phyloP scores from a whole-genome alignment of 2,329 filamentous ascomycete species.

The Leptographium flavum region DNA sequence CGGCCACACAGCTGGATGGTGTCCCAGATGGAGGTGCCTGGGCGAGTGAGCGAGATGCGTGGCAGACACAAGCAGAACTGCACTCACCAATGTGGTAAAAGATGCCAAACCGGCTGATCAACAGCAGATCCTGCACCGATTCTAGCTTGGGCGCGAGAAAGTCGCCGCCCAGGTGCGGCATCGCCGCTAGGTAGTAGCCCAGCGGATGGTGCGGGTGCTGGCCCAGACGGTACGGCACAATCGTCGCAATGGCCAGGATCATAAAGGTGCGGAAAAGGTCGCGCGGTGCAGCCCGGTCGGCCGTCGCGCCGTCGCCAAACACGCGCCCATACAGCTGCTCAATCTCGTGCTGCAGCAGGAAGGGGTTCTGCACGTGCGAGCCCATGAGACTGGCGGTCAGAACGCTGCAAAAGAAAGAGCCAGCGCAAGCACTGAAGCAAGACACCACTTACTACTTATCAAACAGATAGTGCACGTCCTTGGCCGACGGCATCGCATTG shows the following conservation, averaged over 20 bases:
- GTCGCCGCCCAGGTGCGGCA: slow-evolving; percentile 16
- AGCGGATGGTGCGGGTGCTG: slow-evolving; percentile 21
- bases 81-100: slow-evolving; percentile 24
- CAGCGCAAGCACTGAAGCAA: too few species aligned
- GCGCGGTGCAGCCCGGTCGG: not conserved
- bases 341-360: not conserved
- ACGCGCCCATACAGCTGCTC: not conserved
- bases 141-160: slow-evolving; percentile 19
- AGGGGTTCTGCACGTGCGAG: slow-evolving; percentile 1
- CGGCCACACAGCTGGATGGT: slow-evolving; percentile 2
- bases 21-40: slow-evolving; percentile 3
- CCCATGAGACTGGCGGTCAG: not conserved
- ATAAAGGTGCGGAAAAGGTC: slow-evolving; percentile 4
- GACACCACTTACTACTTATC: not conserved
- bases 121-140: slow-evolving; percentile 24
- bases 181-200: slow-evolving; percentile 24
- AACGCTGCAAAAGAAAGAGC: too few species aligned
- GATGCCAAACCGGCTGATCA: slow-evolving; percentile 26
- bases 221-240: slow-evolving; percentile 20
- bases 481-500: not conserved
- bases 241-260: slow-evolving; percentile 15
- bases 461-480: slow-evolving; percentile 1
- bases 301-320: not conserved
- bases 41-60: not conserved
- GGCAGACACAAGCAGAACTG: not conserved